Percentiles rank a stretch among this genome's conserved stretches.
Conservation (phyloP, 805 yeast species). For the Kodamaea fukazawae region DNA sequence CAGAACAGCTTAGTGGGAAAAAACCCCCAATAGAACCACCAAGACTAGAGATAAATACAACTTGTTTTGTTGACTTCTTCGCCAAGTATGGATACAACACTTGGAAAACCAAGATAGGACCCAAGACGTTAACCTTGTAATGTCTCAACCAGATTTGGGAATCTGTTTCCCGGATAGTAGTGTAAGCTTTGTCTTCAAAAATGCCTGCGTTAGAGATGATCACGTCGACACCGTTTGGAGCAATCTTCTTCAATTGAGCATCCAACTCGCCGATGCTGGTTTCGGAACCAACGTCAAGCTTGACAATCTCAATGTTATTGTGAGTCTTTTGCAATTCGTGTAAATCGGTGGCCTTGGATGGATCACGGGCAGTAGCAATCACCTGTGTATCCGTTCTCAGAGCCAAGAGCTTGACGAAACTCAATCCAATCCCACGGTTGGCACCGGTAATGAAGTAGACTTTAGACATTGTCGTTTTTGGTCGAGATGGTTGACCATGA, state of each 20-base stretch:
- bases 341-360: constrained; percentile 22
- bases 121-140: constrained; percentile 24
- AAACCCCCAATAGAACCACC: constrained; percentile 25
- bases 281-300: constrained; percentile 23
- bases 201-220: constrained; percentile 34
- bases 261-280: constrained; percentile 16
- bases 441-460: constrained; percentile 41
- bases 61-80: constrained; percentile 21
- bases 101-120: constrained; percentile 29
- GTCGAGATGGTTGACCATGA: too few species aligned
- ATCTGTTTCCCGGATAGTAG: constrained; percentile 16
- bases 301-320: constrained; percentile 16
- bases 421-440: constrained; percentile 42
- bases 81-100: constrained; percentile 25
- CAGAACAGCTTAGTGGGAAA: constrained; percentile 16
- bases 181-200: constrained; percentile 10
- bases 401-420: background rate
- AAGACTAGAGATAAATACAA: constrained; percentile 26
- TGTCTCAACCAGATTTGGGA: constrained; percentile 16
- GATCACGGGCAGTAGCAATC: constrained; percentile 39
- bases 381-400: constrained; percentile 24
- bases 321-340: constrained; percentile 5
- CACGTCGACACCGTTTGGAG: constrained; percentile 25
- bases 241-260: background rate
- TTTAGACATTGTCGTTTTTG: background rate